Conservation (phyloP, 176 grass and related monocot species). For the Aegilops umbellulata region DNA sequence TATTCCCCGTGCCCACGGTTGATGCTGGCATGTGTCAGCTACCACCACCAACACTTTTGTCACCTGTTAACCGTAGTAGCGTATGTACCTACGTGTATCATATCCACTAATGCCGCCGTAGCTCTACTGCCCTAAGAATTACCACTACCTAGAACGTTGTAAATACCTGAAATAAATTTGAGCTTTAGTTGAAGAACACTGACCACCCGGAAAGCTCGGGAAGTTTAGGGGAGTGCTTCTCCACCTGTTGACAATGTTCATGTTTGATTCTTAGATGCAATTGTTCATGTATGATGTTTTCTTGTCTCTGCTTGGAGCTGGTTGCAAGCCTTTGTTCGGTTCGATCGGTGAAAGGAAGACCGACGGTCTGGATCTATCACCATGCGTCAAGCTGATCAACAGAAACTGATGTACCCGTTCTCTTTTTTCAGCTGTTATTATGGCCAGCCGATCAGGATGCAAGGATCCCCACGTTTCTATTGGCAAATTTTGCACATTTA, state of each 20-base stretch:
- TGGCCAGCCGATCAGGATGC: no score
- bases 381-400: neutral
- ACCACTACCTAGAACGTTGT: constrained; percentile 36
- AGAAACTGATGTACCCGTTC: neutral
- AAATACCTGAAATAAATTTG: constrained; percentile 51
- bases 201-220: neutral
- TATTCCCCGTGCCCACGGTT: neutral
- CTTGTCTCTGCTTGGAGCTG: neutral
- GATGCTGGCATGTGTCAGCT: neutral
- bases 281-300: neutral
- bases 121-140: neutral
- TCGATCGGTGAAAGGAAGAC: neutral
- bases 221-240: neutral
- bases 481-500: no score
- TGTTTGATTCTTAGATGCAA: neutral
- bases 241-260: neutral
- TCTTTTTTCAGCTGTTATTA: no score
- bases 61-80: constrained; percentile 15
- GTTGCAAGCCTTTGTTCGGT: neutral
- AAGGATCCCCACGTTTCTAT: neutral
- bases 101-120: constrained; percentile 35
- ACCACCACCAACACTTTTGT: neutral
- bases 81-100: constrained; percentile 39
- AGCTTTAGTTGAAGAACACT: constrained; percentile 26
- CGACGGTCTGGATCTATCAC: neutral